Evolutionary conservation across 2,329 filamentous ascomycete genomes (phyloP).

Genomic region (Apiospora koreana): DNA sequence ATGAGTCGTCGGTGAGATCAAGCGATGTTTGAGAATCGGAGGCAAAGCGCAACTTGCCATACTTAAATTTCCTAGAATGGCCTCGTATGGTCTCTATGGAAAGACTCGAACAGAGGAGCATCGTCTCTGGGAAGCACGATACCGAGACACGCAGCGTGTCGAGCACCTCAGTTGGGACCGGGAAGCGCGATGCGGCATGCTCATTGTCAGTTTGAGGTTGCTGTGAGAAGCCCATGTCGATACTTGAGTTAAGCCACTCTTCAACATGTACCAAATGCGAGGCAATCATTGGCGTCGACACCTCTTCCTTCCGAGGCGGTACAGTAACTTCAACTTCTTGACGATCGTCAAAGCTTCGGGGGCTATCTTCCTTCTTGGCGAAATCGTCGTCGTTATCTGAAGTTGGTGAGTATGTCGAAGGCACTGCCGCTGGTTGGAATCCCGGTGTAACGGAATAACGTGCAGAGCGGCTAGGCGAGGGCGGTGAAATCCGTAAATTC

Average conservation of each 20-base stretch:
- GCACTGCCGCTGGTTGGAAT: neutral
- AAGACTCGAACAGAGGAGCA: conserved; percentile 56
- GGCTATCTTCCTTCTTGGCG: neutral
- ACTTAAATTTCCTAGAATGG: conserved; percentile 55
- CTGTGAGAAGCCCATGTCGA: conserved; percentile 26
- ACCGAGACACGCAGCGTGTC: conserved; percentile 56
- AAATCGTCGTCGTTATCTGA: neutral
- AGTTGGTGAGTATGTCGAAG: neutral
- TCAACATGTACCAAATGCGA: conserved; percentile 24
- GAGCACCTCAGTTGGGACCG: conserved; percentile 53
- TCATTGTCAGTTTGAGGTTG: conserved; percentile 22
- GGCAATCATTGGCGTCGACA: neutral
- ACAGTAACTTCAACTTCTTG: neutral
- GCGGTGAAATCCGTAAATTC: neutral
- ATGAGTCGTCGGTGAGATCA: conserved; percentile 6
- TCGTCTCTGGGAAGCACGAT: conserved; percentile 59
- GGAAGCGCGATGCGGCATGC: conserved; percentile 41
- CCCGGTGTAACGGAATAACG: neutral
- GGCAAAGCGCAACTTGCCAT: conserved; percentile 26
- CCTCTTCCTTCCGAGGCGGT: neutral
- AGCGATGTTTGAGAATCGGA: conserved; percentile 20
- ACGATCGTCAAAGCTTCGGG: neutral
- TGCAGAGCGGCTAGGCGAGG: conserved; percentile 1
- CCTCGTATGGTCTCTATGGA: conserved; percentile 59
- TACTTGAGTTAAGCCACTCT: conserved; percentile 25